Conservation (phyloP, 2,329 filamentous ascomycete species). For the Fusarium sp. region DNA sequence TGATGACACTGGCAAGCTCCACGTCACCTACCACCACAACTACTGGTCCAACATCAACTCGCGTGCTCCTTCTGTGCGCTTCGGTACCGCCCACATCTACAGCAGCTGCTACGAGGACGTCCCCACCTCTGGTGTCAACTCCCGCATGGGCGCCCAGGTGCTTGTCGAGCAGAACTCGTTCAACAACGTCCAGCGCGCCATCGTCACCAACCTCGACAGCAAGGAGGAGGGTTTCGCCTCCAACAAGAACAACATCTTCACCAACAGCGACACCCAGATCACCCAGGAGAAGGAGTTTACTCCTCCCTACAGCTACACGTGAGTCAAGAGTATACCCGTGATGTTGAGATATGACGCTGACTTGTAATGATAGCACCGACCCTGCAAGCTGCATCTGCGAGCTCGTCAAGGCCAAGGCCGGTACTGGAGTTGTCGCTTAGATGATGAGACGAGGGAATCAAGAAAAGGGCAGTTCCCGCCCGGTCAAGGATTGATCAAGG, state of each 20-base stretch:
- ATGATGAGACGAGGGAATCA: not conserved
- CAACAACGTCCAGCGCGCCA: conserved; percentile 55
- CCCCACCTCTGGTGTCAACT: conserved; percentile 63
- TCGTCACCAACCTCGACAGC: conserved; percentile 58
- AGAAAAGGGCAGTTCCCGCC: not conserved
- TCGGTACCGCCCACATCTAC: conserved; percentile 69
- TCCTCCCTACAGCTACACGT: conserved; percentile 53
- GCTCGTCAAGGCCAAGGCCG: conserved; percentile 41
- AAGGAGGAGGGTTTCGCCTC: conserved; percentile 58
- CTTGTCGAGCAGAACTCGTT: conserved; percentile 65
- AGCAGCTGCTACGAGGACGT: conserved; percentile 64
- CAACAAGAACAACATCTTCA: conserved; percentile 59
- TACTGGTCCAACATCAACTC: conserved; percentile 66
- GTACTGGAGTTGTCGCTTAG: conserved; percentile 37
- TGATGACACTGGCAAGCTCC: conserved; percentile 67
- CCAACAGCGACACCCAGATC: conserved; percentile 48
- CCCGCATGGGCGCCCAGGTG: conserved; percentile 63
- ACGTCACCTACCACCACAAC: conserved; percentile 69
- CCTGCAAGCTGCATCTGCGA: conserved; percentile 39
- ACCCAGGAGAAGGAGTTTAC: conserved; percentile 49
- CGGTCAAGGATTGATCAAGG: not conserved
- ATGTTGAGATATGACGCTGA: not conserved
- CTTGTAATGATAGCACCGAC: conserved; percentile 11
- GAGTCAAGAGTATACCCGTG: conserved; percentile 20
- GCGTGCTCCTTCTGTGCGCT: conserved; percentile 62